These are phyloP conservation scores for Cutaneotrichosporon mucoides DNA, from an alignment of 1,284 basidiomycete species.

Conservation along the genomic window DNA sequence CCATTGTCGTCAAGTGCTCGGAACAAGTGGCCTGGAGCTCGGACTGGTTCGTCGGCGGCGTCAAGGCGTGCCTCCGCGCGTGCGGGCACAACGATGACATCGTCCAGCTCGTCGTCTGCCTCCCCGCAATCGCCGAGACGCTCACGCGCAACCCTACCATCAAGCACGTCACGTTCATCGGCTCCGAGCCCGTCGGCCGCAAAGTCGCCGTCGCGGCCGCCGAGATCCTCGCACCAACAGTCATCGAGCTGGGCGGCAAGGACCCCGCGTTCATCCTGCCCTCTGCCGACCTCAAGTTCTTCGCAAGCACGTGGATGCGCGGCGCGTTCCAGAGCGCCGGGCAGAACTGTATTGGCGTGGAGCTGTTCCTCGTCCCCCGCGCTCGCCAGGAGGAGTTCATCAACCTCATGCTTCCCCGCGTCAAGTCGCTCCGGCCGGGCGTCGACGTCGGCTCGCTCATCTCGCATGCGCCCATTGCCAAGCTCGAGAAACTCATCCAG, in stretches of 20 bases:
- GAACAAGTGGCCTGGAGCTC: constrained; percentile 88
- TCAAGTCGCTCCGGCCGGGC: constrained; percentile 63
- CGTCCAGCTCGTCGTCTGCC: constrained; percentile 74
- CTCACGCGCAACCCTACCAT: constrained; percentile 76
- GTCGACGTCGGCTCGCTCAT: constrained; percentile 52
- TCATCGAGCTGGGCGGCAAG: constrained; percentile 76
- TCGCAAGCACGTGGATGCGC: constrained; percentile 63
- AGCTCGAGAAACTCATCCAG: constrained; percentile 65
- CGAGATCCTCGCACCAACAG: constrained; percentile 78
- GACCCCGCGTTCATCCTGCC: constrained; percentile 55
- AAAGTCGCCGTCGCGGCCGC: constrained; percentile 78
- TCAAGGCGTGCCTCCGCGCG: constrained; percentile 66
- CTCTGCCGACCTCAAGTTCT: constrained; percentile 51
- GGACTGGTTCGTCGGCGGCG: constrained; percentile 71
- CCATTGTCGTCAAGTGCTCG: constrained; percentile 85
- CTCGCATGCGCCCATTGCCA: constrained; percentile 57
- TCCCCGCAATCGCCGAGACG: constrained; percentile 76
- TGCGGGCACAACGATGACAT: constrained; percentile 77
- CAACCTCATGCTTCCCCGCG: constrained; percentile 60
- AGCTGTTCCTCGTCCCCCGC: constrained; percentile 71
- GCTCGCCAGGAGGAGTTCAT: constrained; percentile 58
- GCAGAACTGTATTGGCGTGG: constrained; percentile 96
- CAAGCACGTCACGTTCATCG: constrained; percentile 72
- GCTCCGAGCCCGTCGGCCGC: constrained; percentile 82
- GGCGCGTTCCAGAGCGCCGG: constrained; percentile 66